Conservation (phyloP, 352 stramenopile species). For the Phytophthora foliorum region DNA sequence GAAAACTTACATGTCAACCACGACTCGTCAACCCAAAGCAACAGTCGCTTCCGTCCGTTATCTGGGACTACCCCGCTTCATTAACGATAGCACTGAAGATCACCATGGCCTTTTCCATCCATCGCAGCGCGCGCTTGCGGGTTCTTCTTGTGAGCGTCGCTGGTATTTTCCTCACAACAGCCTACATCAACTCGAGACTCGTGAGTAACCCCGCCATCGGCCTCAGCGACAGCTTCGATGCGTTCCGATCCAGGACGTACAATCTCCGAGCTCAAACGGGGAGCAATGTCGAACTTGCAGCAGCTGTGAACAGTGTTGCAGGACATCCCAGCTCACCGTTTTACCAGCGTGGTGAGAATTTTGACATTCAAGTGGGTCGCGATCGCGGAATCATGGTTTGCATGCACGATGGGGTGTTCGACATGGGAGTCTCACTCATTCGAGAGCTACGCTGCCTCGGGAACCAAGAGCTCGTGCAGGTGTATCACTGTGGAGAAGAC, state of each 20-base stretch:
- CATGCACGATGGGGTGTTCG: constrained; percentile 46
- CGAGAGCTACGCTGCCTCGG: constrained; percentile 33
- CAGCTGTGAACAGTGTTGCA: background rate
- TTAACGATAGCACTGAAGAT: constrained; percentile 1
- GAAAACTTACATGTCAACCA: no score
- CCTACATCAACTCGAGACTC: constrained; percentile 35
- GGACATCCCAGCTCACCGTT: constrained; percentile 21
- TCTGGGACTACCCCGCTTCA: background rate
- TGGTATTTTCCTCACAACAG: constrained; percentile 21
- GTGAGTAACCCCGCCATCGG: constrained; percentile 16
- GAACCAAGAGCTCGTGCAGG: constrained; percentile 34
- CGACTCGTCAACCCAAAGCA: no score
- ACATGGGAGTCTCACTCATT: constrained; percentile 53
- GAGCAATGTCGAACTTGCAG: background rate
- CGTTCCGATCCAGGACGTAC: constrained; percentile 22
- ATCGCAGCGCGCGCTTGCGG: constrained; percentile 2
- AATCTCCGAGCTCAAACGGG: constrained; percentile 3
- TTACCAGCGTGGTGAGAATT: constrained; percentile 27
- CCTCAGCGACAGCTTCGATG: constrained; percentile 36
- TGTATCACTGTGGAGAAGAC: constrained; percentile 39
- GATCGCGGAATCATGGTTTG: constrained; percentile 31
- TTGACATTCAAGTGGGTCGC: constrained; percentile 28
- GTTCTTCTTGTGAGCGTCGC: constrained; percentile 26
- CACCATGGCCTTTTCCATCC: constrained; percentile 3
- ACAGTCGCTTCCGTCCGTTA: background rate